These are phyloP conservation scores for Takashimella tepidaria DNA, from an alignment of 1,284 basidiomycete genomes.

Conservation along the genomic window DNA sequence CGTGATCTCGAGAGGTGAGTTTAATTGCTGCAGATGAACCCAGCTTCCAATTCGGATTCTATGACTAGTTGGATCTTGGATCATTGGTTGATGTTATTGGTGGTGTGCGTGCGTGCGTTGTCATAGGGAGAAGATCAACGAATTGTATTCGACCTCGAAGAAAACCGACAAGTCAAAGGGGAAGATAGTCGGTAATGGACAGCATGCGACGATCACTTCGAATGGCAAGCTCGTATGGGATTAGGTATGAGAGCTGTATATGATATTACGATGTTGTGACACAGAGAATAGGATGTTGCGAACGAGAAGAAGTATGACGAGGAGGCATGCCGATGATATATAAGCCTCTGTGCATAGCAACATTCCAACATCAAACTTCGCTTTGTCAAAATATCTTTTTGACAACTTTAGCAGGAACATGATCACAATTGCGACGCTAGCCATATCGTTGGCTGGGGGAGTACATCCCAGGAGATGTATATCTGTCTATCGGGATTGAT, in stretches of 20 bases:
- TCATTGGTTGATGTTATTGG: not conserved
- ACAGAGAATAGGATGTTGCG: not conserved
- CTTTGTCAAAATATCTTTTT: no score
- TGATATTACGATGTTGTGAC: not conserved
- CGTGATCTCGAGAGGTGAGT: conserved; percentile 37
- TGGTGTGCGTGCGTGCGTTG: not conserved
- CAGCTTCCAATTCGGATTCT: no score
- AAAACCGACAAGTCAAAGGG: conserved; percentile 22
- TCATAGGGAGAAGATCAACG: conserved; percentile 37
- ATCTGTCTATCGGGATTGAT: no score
- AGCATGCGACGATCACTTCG: conserved; percentile 23
- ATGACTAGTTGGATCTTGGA: not conserved
- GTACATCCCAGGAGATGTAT: no score
- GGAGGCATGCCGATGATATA: not conserved
- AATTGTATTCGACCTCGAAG: conserved; percentile 31
- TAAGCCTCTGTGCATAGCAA: no score
- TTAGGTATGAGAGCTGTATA: conserved; percentile 7
- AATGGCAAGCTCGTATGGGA: conserved; percentile 44
- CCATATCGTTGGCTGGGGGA: no score
- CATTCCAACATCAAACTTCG: no score
- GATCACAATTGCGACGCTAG: no score
- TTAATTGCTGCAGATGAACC: not conserved
- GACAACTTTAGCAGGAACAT: not conserved
- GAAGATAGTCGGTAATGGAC: conserved; percentile 14
- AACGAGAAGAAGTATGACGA: not conserved